Conservation (phyloP, 2,329 filamentous ascomycete species). For the Fusarium palustre region DNA sequence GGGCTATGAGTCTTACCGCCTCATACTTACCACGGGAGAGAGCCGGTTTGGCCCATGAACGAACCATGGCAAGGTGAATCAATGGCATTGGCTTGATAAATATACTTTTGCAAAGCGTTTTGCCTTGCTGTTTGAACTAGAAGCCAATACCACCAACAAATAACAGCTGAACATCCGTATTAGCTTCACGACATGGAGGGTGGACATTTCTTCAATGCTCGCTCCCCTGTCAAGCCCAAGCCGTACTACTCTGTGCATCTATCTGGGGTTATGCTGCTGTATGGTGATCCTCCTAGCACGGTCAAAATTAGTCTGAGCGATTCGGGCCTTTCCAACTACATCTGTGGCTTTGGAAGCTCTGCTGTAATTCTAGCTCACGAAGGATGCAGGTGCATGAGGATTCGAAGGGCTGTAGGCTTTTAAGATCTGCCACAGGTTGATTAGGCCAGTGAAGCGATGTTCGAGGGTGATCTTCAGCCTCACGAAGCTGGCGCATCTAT, state of each 20-base stretch:
- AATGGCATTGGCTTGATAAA: neutral
- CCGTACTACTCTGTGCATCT: constrained; percentile 10
- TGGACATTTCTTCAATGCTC: constrained; percentile 15
- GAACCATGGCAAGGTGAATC: neutral
- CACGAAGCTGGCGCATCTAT: neutral
- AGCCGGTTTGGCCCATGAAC: constrained; percentile 21
- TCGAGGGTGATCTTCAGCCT: neutral
- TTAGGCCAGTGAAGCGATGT: neutral
- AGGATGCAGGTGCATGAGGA: neutral
- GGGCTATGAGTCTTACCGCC: neutral
- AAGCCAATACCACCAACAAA: constrained; percentile 3
- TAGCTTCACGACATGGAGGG: constrained; percentile 17
- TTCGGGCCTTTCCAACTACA: constrained; percentile 5
- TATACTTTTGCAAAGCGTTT: neutral
- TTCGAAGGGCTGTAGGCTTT: constrained; percentile 1
- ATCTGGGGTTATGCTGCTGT: neutral
- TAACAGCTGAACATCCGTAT: neutral
- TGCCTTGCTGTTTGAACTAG: constrained; percentile 14
- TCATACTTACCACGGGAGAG: constrained; percentile 6
- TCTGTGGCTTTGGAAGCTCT: neutral
- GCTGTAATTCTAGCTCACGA: constrained; percentile 6
- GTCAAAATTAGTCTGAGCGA: constrained; percentile 1
- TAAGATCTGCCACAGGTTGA: neutral
- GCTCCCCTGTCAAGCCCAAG: constrained; percentile 25
- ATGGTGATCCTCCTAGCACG: constrained; percentile 5